Conservation (phyloP, 306 rosid genomes). For the Dicorynia guianensis region DNA sequence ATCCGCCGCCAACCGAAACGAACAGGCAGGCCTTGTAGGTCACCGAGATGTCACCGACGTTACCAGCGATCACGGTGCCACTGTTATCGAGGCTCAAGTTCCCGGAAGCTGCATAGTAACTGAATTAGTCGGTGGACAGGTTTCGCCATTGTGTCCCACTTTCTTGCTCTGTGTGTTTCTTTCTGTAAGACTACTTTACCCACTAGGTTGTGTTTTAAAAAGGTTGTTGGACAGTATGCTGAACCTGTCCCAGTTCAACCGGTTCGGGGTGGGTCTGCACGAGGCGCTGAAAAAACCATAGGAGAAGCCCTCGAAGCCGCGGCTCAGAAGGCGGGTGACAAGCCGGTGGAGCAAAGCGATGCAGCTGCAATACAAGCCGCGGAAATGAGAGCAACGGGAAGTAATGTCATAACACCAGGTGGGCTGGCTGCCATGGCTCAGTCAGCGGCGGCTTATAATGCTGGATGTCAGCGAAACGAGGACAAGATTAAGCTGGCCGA, state of each 20-base stretch:
- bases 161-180: background rate
- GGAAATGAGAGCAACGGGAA: conserved; percentile 69
- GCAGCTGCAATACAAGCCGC: conserved; percentile 81
- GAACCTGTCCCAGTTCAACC: conserved; percentile 48
- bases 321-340: conserved; percentile 52
- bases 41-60: conserved; percentile 55
- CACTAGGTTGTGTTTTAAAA: background rate
- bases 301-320: conserved; percentile 88
- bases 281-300: conserved; percentile 55
- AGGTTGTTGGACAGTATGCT: conserved; percentile 67
- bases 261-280: background rate
- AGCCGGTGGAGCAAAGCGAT: conserved; percentile 66
- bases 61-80: conserved; percentile 60
- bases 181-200: background rate
- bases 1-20: conserved; percentile 67
- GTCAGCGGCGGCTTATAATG: conserved; percentile 65
- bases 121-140: conserved; percentile 81
- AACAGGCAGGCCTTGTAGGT: conserved; percentile 56
- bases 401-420: conserved; percentile 50
- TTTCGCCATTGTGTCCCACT: background rate
- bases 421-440: conserved; percentile 70
- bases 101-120: conserved; percentile 69
- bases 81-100: conserved; percentile 52
- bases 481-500: conserved; percentile 68
- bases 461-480: conserved; percentile 31